A percentile compares a stretch with the other conserved stretches of the same genome.
Conservation (phyloP, 2,329 filamentous ascomycete genomes). For the Neonectria ditissima region DNA sequence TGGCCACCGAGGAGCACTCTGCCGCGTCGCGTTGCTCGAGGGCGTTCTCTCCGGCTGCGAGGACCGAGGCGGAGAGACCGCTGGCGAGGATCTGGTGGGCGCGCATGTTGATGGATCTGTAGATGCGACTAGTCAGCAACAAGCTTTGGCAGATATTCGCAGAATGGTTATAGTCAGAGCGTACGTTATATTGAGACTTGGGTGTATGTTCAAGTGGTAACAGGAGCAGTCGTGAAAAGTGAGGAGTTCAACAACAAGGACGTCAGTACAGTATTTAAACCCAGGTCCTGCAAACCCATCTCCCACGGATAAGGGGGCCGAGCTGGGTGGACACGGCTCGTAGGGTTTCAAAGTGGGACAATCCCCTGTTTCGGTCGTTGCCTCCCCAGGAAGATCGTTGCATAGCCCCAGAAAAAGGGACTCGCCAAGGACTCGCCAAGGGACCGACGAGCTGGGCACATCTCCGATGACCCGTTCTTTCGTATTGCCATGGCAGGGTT, state of each 20-base stretch:
- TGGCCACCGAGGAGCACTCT: slow-evolving; percentile 37
- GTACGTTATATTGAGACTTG: neutral
- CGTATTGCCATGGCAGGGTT: neutral
- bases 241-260: neutral
- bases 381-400: neutral
- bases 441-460: neutral
- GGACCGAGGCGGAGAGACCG: slow-evolving; percentile 12
- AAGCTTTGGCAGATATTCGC: neutral
- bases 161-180: neutral
- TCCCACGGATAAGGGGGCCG: neutral
- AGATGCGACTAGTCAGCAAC: neutral
- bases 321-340: neutral
- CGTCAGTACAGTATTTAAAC: neutral
- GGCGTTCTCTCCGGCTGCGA: slow-evolving; percentile 23
- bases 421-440: neutral
- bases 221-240: neutral
- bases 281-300: neutral
- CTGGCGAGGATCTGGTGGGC: slow-evolving; percentile 14
- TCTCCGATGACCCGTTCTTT: neutral
- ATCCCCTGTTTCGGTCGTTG: neutral
- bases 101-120: slow-evolving; percentile 5
- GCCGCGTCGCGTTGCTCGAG: slow-evolving; percentile 35
- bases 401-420: neutral
- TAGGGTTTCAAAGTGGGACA: neutral
- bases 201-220: neutral